Conservation (phyloP, 352 stramenopile species). For the Phytophthora pinifolia region DNA sequence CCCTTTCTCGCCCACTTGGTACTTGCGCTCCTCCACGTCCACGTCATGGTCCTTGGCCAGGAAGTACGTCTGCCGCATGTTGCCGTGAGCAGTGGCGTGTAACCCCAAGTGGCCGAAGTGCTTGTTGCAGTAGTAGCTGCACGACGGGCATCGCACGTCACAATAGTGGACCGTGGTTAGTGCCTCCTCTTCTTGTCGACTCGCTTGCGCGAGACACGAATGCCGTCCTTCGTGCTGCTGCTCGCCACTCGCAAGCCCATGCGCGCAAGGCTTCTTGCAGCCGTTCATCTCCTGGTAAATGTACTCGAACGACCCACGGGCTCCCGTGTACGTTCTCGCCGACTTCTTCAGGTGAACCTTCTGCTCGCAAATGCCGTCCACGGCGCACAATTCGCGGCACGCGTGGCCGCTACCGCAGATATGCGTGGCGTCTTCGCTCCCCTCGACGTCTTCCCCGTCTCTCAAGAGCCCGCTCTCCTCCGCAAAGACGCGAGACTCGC, state of each 20-base stretch:
- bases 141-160: slow-evolving; percentile 49
- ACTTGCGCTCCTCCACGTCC: slow-evolving; percentile 43
- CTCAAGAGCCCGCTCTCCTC: slow-evolving; percentile 20
- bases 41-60: slow-evolving; percentile 50
- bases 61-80: slow-evolving; percentile 74
- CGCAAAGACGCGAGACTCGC: slow-evolving; percentile 20
- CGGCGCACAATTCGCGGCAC: slow-evolving; percentile 42
- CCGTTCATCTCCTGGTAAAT: slow-evolving; percentile 74
- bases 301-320: slow-evolving; percentile 52
- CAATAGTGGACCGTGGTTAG: slow-evolving; percentile 52
- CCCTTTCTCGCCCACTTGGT: slow-evolving; percentile 32
- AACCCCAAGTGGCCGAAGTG: slow-evolving; percentile 44
- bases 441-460: neutral
- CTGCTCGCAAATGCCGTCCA: slow-evolving; percentile 61
- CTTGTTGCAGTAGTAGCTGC: slow-evolving; percentile 67
- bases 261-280: slow-evolving; percentile 47
- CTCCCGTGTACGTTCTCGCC: slow-evolving; percentile 46
- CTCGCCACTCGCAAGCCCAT: slow-evolving; percentile 34
- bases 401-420: slow-evolving; percentile 45
- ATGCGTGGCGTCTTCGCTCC: slow-evolving; percentile 25
- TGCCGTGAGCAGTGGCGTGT: slow-evolving; percentile 60
- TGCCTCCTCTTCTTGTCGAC: neutral
- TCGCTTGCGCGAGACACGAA: slow-evolving; percentile 35
- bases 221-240: slow-evolving; percentile 35
- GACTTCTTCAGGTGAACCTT: slow-evolving; percentile 61